Evolutionary conservation across 2,329 filamentous ascomycete genomes (phyloP).

Genomic region (Paecilomyces formosus): DNA sequence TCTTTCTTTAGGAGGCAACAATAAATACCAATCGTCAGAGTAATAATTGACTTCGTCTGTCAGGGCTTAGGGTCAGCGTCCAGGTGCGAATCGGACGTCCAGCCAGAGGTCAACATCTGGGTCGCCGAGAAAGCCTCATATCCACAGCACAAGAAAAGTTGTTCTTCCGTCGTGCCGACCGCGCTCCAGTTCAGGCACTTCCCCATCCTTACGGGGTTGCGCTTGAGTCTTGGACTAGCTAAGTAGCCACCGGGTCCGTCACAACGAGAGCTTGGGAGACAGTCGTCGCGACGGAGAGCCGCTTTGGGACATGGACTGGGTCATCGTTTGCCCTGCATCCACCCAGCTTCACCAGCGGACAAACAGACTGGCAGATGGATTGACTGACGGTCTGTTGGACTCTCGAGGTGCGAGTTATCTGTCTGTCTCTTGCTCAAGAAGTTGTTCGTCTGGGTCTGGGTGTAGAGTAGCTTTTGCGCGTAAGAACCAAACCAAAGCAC

Average conservation of each 20-base stretch:
- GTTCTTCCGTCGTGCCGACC: background rate
- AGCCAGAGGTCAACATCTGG: background rate
- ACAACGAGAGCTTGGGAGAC: background rate
- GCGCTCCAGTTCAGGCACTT: background rate
- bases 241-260: background rate
- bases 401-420: too few species aligned
- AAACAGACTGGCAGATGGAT: too few species aligned
- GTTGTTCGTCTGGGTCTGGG: too few species aligned
- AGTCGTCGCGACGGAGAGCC: background rate
- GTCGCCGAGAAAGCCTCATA: background rate
- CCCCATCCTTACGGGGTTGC: background rate
- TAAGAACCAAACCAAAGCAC: too few species aligned
- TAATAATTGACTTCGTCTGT: background rate
- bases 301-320: background rate
- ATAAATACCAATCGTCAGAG: background rate
- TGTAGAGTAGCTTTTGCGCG: too few species aligned
- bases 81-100: background rate
- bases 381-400: too few species aligned
- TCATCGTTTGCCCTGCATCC: background rate
- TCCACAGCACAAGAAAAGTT: background rate
- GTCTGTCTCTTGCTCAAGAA: too few species aligned
- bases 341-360: too few species aligned
- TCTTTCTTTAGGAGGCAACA: background rate
- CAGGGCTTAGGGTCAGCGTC: background rate
- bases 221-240: too few species aligned